These are phyloP conservation scores for Candida ficus DNA, from an alignment of 805 yeast species.

Conservation along the genomic window DNA sequence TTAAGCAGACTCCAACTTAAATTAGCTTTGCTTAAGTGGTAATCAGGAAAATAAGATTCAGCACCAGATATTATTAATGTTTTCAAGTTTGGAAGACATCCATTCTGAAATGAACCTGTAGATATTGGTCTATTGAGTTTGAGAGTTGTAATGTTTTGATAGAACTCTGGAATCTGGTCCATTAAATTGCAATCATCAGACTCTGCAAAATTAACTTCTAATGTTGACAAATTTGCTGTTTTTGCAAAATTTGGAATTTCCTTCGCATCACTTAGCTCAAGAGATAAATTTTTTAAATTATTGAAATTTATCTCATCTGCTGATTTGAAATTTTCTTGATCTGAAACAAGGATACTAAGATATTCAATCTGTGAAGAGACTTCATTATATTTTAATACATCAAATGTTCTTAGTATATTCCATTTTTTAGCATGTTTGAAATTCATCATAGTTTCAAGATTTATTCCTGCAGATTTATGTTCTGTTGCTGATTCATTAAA, in stretches of 20 bases:
- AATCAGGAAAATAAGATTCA: not conserved
- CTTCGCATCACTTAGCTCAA: not conserved
- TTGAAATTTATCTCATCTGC: not conserved
- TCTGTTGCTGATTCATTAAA: too few species aligned
- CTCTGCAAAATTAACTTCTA: too few species aligned
- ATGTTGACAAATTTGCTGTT: too few species aligned
- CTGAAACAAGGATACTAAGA: not conserved
- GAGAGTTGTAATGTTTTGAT: too few species aligned
- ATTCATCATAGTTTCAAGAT: not conserved
- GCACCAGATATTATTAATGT: not conserved
- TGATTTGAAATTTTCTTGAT: not conserved
- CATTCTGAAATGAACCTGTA: too few species aligned
- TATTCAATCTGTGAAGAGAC: not conserved
- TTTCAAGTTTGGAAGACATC: too few species aligned
- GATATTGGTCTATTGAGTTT: not conserved
- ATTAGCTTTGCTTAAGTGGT: not conserved
- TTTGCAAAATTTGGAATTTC: too few species aligned
- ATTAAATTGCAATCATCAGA: too few species aligned
- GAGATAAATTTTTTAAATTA: not conserved
- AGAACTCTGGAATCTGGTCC: too few species aligned
- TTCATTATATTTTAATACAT: not conserved
- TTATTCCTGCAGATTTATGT: too few species aligned
- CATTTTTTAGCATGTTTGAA: not conserved
- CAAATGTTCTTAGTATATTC: not conserved
- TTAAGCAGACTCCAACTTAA: not conserved